Evolutionary conservation across 2,329 filamentous ascomycete species (phyloP).

Genomic region (Lachnellula willkommii): DNA sequence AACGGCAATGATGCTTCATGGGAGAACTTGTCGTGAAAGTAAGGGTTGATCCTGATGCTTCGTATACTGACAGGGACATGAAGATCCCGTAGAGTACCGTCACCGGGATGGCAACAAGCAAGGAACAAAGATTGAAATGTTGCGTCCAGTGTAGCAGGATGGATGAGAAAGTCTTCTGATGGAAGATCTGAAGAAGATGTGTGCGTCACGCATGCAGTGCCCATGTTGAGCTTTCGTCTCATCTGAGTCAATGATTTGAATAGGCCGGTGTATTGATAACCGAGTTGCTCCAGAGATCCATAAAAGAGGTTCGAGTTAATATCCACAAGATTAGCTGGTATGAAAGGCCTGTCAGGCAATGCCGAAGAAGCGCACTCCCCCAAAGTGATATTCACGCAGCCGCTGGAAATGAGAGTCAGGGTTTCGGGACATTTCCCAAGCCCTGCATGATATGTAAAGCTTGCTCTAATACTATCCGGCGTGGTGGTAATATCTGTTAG

Average conservation of each 20-base stretch:
- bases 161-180: constrained; percentile 32
- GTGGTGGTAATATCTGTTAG: constrained; percentile 7
- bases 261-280: constrained; percentile 11
- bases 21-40: not conserved
- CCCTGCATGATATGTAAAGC: constrained; percentile 1
- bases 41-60: constrained; percentile 11
- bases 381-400: not conserved
- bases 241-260: constrained; percentile 8
- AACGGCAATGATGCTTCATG: no score
- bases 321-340: constrained; percentile 5
- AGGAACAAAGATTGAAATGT: constrained; percentile 48
- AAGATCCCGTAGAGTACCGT: not conserved
- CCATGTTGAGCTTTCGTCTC: constrained; percentile 4
- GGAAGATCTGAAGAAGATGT: not conserved
- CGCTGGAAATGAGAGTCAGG: constrained; percentile 1
- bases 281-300: constrained; percentile 6
- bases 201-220: not conserved
- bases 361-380: not conserved
- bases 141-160: constrained; percentile 51
- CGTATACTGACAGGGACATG: constrained; percentile 6
- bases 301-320: constrained; percentile 16
- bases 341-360: not conserved
- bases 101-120: constrained; percentile 2
- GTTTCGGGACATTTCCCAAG: not conserved
- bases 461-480: not conserved